Evolutionary conservation across 371 early-diverging fungal species (phyloP).

Genomic region (Choanephora cucurbitarum): DNA sequence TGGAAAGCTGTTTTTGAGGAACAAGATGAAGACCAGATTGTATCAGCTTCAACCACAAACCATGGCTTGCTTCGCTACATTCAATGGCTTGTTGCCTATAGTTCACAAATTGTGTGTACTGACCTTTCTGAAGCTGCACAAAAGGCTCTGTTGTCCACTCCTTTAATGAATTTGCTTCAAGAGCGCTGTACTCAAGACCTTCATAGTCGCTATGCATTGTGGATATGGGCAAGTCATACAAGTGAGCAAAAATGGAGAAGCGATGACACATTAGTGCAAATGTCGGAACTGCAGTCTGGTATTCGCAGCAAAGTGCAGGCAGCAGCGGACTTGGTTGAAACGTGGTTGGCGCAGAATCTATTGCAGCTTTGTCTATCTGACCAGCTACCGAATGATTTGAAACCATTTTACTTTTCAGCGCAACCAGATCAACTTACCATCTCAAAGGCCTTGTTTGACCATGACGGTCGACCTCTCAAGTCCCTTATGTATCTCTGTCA

Average conservation of each 20-base stretch:
- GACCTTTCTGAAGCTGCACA: conserved; percentile 2
- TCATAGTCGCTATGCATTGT: conserved; percentile 32
- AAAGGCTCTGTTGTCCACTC: conserved; percentile 4
- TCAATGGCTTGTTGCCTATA: conserved; percentile 28
- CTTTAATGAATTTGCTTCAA: conserved; percentile 15
- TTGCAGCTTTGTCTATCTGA: conserved; percentile 36
- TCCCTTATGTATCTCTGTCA: conserved; percentile 36
- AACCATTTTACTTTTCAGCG: conserved; percentile 31
- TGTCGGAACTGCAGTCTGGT: conserved; percentile 19
- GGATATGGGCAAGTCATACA: conserved; percentile 31
- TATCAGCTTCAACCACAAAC: conserved; percentile 7
- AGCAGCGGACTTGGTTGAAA: conserved; percentile 38
- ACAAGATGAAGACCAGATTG: not conserved
- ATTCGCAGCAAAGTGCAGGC: conserved; percentile 13
- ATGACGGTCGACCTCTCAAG: conserved; percentile 30
- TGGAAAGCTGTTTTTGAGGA: conserved; percentile 28
- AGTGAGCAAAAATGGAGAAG: conserved; percentile 3
- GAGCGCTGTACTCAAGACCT: conserved; percentile 19
- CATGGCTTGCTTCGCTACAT: conserved; percentile 24
- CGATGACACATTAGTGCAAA: conserved; percentile 4
- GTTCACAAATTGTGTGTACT: not conserved
- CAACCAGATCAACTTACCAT: conserved; percentile 5
- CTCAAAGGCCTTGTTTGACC: conserved; percentile 43
- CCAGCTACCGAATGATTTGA: conserved; percentile 14
- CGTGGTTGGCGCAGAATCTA: conserved; percentile 36